Conservation (phyloP, 1,284 basidiomycete species). For the Mixia osmundae region DNA sequence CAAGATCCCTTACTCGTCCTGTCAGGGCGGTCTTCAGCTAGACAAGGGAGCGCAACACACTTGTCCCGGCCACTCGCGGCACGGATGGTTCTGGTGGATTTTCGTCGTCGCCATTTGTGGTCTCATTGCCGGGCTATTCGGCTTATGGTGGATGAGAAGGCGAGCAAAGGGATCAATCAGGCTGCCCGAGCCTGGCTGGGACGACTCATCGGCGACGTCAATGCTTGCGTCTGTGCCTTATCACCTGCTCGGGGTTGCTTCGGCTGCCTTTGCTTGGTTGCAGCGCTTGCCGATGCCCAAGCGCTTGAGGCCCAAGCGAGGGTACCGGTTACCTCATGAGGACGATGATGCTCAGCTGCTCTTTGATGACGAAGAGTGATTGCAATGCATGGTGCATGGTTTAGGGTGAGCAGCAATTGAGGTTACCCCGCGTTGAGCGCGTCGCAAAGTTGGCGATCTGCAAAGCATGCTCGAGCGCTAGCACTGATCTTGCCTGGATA, state of each 20-base stretch:
- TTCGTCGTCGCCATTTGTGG: conserved; percentile 50
- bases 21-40: conserved; percentile 44
- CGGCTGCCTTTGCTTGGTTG: conserved; percentile 25
- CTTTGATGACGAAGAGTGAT: no score
- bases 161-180: conserved; percentile 9
- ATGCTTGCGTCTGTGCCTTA: conserved; percentile 63
- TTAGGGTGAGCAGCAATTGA: no score
- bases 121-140: conserved; percentile 43
- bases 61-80: conserved; percentile 45
- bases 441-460: no score
- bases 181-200: conserved; percentile 6
- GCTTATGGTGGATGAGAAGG: conserved; percentile 49
- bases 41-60: conserved; percentile 46
- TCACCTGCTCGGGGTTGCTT: conserved; percentile 51
- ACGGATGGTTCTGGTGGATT: conserved; percentile 58
- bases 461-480: no score
- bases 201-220: conserved; percentile 30
- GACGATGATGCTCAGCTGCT: no score
- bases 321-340: no score
- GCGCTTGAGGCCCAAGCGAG: no score
- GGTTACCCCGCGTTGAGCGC: no score
- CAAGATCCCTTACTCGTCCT: conserved; percentile 62
- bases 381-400: no score
- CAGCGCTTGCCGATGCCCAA: no score
- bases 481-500: no score